phyloP scores from a whole-genome alignment of 2,329 filamentous ascomycete species.

The Calonectria fujianensis region DNA sequence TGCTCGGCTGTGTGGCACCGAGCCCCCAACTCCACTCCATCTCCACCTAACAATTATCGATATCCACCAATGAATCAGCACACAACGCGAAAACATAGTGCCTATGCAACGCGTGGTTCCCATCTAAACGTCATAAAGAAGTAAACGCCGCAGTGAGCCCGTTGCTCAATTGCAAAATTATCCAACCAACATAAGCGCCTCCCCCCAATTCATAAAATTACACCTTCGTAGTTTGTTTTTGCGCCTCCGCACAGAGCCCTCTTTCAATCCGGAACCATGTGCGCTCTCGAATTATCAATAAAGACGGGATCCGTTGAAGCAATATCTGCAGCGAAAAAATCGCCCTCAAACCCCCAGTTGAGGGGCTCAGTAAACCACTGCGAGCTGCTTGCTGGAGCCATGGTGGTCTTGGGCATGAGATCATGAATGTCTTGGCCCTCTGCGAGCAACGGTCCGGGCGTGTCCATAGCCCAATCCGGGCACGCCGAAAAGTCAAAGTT shows the following conservation, averaged over 20 bases:
- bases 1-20: too few species aligned
- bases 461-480: background rate
- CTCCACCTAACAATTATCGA: too few species aligned
- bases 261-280: background rate
- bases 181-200: background rate
- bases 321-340: background rate
- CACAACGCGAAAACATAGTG: background rate
- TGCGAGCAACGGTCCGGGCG: background rate
- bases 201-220: background rate
- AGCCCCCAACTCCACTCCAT: background rate
- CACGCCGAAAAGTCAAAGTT: constrained; percentile 6
- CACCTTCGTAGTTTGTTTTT: background rate
- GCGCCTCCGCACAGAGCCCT: background rate
- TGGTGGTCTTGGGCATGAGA: background rate
- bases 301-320: background rate
- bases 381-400: background rate
- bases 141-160: background rate
- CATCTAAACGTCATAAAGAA: background rate
- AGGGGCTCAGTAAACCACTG: background rate
- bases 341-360: background rate
- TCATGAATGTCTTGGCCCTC: constrained; percentile 1
- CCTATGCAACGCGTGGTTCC: background rate
- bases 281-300: background rate
- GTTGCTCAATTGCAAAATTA: background rate
- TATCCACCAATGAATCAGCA: background rate